Percentiles rank a stretch among this genome's conserved stretches.
These are phyloP conservation scores for Aspergillus sp. DNA, from an alignment of 2,329 filamentous ascomycete genomes.

Conservation along the genomic window DNA sequence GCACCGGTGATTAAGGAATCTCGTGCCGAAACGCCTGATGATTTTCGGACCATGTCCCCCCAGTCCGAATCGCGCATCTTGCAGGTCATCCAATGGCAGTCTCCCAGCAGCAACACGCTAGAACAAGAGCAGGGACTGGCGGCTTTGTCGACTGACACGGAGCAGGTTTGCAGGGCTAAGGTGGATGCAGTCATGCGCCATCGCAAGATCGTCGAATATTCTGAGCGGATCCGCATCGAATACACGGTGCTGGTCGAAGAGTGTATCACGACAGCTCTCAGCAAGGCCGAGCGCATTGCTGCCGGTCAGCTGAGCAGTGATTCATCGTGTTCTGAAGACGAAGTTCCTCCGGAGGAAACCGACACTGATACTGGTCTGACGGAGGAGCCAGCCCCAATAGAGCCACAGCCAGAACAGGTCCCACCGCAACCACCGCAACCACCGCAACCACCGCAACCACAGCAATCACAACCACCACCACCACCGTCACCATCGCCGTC, in stretches of 20 bases:
- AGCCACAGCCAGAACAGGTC: conserved; percentile 3
- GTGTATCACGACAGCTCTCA: conserved; percentile 85
- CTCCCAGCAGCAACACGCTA: conserved; percentile 78
- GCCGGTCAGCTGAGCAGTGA: conserved; percentile 70
- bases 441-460: background rate
- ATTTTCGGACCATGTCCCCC: conserved; percentile 86
- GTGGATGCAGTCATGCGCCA: conserved; percentile 90
- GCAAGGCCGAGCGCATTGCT: conserved; percentile 80
- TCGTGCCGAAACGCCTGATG: conserved; percentile 54
- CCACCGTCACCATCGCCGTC: conserved; percentile 5
- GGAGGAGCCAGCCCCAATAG: conserved; percentile 5
- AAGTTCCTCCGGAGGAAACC: conserved; percentile 29
- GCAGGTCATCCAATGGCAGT: conserved; percentile 94
- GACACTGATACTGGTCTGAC: background rate
- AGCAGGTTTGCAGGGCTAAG: conserved; percentile 73
- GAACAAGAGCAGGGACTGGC: conserved; percentile 90
- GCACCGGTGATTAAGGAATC: conserved; percentile 87
- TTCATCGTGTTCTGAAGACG: conserved; percentile 56
- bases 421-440: background rate
- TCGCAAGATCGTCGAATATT: conserved; percentile 87
- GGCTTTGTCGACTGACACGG: conserved; percentile 81
- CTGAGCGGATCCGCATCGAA: conserved; percentile 88
- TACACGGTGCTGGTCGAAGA: conserved; percentile 89
- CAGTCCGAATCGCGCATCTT: conserved; percentile 92
- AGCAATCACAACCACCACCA: conserved; percentile 1